Percentiles rank a stretch among this genome's conserved stretches.
phyloP scores from a whole-genome alignment of 352 stramenopile genomes.

The Paralagenidium karlingii region DNA sequence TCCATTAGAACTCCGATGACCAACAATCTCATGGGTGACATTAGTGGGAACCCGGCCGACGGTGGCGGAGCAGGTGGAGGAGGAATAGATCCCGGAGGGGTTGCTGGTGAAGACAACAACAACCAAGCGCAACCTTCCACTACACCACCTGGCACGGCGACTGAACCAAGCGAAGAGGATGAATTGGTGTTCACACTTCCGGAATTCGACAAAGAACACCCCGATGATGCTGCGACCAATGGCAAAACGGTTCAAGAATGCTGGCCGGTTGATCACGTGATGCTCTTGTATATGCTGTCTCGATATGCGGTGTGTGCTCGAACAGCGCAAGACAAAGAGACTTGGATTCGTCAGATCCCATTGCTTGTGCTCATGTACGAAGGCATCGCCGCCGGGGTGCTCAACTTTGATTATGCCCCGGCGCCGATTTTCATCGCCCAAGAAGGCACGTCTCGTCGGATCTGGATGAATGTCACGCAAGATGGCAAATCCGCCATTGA shows the following conservation, averaged over 20 bases:
- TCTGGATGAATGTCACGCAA: conserved; percentile 57
- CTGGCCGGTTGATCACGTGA: conserved; percentile 37
- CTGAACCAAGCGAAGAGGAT: too few relatives aligned
- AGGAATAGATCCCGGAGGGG: too few relatives aligned
- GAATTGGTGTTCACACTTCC: conserved; percentile 40
- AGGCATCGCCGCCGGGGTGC: conserved; percentile 31
- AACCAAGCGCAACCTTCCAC: too few relatives aligned
- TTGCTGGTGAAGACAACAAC: too few relatives aligned
- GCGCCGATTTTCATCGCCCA: conserved; percentile 39
- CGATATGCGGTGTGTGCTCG: conserved; percentile 30
- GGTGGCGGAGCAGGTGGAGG: too few relatives aligned
- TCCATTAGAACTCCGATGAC: too few relatives aligned
- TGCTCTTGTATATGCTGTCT: conserved; percentile 42
- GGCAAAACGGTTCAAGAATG: conserved; percentile 27
- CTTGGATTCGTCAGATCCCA: conserved; percentile 90
- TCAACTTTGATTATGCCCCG: conserved; percentile 56
- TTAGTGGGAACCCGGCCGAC: too few relatives aligned
- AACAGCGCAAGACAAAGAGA: conserved; percentile 76
- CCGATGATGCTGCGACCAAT: conserved; percentile 27
- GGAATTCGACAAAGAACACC: conserved; percentile 30
- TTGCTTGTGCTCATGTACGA: conserved; percentile 85
- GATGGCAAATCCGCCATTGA: conserved; percentile 55
- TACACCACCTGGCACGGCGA: too few relatives aligned
- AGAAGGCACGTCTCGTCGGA: conserved; percentile 28
- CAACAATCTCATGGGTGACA: too few relatives aligned